Percentiles rank a stretch among this genome's conserved stretches.
Evolutionary conservation across 345 rosid genomes (phyloP).

Genomic region (Eucalyptus pumila): DNA sequence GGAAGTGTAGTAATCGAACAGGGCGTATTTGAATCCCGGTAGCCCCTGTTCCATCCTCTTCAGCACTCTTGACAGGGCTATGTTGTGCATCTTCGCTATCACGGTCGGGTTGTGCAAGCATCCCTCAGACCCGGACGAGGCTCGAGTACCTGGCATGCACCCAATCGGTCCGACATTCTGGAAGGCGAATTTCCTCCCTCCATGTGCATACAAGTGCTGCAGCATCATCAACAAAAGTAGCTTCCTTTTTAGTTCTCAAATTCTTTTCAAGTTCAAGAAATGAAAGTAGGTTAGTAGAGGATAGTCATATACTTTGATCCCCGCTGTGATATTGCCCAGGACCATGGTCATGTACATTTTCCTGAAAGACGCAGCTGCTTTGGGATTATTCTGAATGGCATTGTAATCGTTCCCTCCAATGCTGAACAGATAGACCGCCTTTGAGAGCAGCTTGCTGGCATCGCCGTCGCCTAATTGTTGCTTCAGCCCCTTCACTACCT

Average conservation of each 20-base stretch:
- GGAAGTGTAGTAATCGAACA: neutral
- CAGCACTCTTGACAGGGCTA: constrained; percentile 1
- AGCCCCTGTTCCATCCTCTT: neutral
- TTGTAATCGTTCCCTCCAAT: constrained; percentile 6
- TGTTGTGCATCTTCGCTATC: constrained; percentile 5
- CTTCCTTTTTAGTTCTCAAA: neutral
- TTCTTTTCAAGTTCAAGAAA: neutral
- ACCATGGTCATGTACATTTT: neutral
- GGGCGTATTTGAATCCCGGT: constrained; percentile 2
- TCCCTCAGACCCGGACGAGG: neutral
- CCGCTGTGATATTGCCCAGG: neutral
- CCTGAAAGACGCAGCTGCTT: neutral
- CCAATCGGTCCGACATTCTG: constrained; percentile 17
- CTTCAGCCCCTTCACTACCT: neutral
- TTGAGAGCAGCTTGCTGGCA: neutral
- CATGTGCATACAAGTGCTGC: neutral
- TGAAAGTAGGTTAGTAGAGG: neutral
- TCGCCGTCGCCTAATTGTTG: neutral
- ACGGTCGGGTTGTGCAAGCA: neutral
- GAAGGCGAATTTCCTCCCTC: constrained; percentile 1
- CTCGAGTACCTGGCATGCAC: constrained; percentile 1
- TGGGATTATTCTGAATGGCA: neutral
- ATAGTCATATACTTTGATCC: neutral
- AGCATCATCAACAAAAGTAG: neutral
- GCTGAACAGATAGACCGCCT: constrained; percentile 2